Evolutionary conservation across 495 filamentous ascomycete genomes (phyloP).

Genomic region (Evansstolkia leycettana): DNA sequence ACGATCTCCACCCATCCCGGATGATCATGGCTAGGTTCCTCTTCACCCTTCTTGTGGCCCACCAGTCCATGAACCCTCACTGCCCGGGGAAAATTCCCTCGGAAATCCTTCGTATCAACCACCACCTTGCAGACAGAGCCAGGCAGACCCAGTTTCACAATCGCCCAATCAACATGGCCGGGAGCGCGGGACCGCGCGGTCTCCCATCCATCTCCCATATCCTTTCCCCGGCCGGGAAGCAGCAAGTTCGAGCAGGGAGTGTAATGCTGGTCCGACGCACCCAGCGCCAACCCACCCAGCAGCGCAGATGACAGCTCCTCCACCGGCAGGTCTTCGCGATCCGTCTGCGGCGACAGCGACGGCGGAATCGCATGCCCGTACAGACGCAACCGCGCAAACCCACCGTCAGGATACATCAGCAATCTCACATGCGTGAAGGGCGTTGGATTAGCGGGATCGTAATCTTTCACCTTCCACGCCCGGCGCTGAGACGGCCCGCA

Average conservation of each 20-base stretch:
- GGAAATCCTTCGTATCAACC: slow-evolving; percentile 81
- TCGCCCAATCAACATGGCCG: slow-evolving; percentile 77
- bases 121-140: slow-evolving; percentile 60
- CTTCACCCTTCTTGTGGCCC: slow-evolving; percentile 47
- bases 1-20: slow-evolving; percentile 60
- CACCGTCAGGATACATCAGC: slow-evolving; percentile 88
- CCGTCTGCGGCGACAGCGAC: slow-evolving; percentile 4
- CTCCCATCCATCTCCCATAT: slow-evolving; percentile 97
- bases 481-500: slow-evolving; percentile 70
- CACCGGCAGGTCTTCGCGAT: slow-evolving; percentile 29
- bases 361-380: slow-evolving; percentile 59
- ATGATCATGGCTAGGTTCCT: slow-evolving; percentile 43
- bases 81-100: slow-evolving; percentile 78
- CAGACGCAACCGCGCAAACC: slow-evolving; percentile 77
- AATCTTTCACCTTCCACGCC: slow-evolving; percentile 56
- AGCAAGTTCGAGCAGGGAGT: slow-evolving; percentile 74
- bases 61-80: slow-evolving; percentile 45
- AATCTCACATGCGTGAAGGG: slow-evolving; percentile 77
- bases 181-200: slow-evolving; percentile 65
- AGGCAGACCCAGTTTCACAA: slow-evolving; percentile 61
- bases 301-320: slow-evolving; percentile 77
- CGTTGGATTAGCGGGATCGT: slow-evolving; percentile 36
- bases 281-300: slow-evolving; percentile 65
- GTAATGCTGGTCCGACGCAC: slow-evolving; percentile 78
- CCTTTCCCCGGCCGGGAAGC: slow-evolving; percentile 70